Conservation (phyloP, 371 early-diverging fungal genomes). For the Smittium culicis region DNA sequence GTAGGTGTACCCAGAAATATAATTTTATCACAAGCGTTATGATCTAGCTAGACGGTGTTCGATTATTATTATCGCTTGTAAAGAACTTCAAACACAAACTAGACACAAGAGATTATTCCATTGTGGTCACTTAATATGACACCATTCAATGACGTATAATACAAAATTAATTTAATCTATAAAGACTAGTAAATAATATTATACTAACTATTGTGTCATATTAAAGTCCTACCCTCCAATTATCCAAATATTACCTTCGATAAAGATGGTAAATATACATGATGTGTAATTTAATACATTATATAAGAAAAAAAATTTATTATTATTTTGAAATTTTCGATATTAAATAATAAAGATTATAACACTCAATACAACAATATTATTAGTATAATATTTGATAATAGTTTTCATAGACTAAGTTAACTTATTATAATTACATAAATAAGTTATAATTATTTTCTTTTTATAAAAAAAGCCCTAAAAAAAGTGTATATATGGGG, state of each 20-base stretch:
- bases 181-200: neutral
- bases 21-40: neutral
- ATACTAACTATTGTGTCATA: neutral
- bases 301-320: neutral
- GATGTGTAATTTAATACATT: neutral
- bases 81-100: neutral
- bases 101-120: neutral
- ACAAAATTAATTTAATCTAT: neutral
- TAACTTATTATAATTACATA: too few species aligned
- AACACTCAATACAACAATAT: neutral
- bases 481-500: too few species aligned
- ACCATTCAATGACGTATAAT: neutral
- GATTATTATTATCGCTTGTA: neutral
- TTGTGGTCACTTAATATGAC: neutral
- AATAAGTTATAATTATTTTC: too few species aligned
- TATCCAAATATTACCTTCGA: neutral
- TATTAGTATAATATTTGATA: neutral
- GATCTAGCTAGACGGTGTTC: neutral
- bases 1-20: neutral
- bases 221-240: neutral
- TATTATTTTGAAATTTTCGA: neutral
- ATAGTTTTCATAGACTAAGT: too few species aligned
- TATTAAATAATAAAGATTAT: neutral
- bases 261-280: neutral
- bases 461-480: too few species aligned